Evolutionary conservation across 139 green algal genomes (phyloP).

Genomic region (Chlamydomonas schloesseri): DNA sequence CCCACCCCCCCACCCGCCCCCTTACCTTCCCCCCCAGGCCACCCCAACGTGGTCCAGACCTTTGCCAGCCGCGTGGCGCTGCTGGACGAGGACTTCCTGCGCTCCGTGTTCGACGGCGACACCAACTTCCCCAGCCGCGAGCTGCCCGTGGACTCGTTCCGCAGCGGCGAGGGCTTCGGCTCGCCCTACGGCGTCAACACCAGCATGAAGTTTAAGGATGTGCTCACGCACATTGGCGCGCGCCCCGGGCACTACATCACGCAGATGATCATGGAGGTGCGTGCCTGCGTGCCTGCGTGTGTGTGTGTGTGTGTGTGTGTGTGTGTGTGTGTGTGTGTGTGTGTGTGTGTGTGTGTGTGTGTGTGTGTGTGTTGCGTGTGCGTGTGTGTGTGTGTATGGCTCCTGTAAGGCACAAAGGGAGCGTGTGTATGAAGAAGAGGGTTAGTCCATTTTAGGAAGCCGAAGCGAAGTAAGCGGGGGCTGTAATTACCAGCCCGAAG

Average conservation of each 20-base stretch:
- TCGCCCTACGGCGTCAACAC: conserved; percentile 42
- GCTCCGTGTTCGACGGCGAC: conserved; percentile 41
- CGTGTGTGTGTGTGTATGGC: too few relatives aligned
- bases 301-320: too few relatives aligned
- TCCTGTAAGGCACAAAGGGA: too few relatives aligned
- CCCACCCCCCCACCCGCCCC: too few relatives aligned
- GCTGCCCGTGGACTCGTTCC: conserved; percentile 37
- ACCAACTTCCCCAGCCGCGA: conserved; percentile 40
- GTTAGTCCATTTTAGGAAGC: too few relatives aligned
- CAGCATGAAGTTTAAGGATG: conserved; percentile 37
- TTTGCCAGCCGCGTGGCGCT: conserved; percentile 42
- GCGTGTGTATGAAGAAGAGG: too few relatives aligned
- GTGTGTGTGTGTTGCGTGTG: too few relatives aligned
- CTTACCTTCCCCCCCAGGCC: neutral
- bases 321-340: too few relatives aligned
- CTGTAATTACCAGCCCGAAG: too few relatives aligned
- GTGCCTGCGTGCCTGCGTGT: too few relatives aligned
- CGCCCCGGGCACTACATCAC: conserved; percentile 45
- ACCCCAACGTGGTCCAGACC: conserved; percentile 45
- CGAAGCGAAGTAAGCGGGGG: too few relatives aligned
- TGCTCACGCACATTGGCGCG: conserved; percentile 44
- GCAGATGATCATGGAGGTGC: conserved; percentile 50
- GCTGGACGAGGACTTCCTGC: conserved; percentile 45
- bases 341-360: too few relatives aligned
- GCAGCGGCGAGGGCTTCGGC: conserved; percentile 41